Conservation (phyloP, 768 basidiomycete species). For the Tulasnella sp. region DNA sequence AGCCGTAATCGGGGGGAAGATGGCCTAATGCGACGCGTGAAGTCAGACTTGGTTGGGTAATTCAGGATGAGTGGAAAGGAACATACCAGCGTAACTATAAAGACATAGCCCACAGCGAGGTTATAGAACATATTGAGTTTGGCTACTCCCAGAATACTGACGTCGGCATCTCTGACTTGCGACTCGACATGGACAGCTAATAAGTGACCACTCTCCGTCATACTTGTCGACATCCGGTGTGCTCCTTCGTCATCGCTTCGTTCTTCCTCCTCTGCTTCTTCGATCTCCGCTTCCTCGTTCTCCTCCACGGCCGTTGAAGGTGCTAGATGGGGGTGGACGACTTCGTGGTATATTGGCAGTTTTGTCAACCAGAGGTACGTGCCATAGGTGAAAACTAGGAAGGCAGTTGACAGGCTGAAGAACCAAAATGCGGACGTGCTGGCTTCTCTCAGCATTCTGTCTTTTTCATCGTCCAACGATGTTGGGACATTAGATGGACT, state of each 20-base stretch:
- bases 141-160: slow-evolving; percentile 31
- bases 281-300: slow-evolving; percentile 21
- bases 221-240: slow-evolving; percentile 36
- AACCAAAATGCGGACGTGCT: slow-evolving; percentile 57
- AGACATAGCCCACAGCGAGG: slow-evolving; percentile 69
- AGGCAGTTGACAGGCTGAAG: slow-evolving; percentile 65
- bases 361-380: slow-evolving; percentile 57
- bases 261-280: background rate
- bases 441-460: slow-evolving; percentile 37
- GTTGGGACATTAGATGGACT: slow-evolving; percentile 27
- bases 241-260: background rate
- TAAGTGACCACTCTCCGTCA: slow-evolving; percentile 35
- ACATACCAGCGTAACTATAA: slow-evolving; percentile 73
- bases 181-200: slow-evolving; percentile 22
- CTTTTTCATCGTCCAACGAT: slow-evolving; percentile 52
- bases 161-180: slow-evolving; percentile 41
- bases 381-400: slow-evolving; percentile 51
- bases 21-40: slow-evolving; percentile 52
- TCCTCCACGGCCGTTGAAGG: slow-evolving; percentile 32
- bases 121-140: slow-evolving; percentile 62
- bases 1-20: slow-evolving; percentile 82
- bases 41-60: slow-evolving; percentile 2
- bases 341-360: slow-evolving; percentile 55
- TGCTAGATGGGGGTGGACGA: slow-evolving; percentile 49
- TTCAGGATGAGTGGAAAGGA: slow-evolving; percentile 8